phyloP scores from a whole-genome alignment of 1,284 basidiomycete genomes.

The Sporisorium exsertum region DNA sequence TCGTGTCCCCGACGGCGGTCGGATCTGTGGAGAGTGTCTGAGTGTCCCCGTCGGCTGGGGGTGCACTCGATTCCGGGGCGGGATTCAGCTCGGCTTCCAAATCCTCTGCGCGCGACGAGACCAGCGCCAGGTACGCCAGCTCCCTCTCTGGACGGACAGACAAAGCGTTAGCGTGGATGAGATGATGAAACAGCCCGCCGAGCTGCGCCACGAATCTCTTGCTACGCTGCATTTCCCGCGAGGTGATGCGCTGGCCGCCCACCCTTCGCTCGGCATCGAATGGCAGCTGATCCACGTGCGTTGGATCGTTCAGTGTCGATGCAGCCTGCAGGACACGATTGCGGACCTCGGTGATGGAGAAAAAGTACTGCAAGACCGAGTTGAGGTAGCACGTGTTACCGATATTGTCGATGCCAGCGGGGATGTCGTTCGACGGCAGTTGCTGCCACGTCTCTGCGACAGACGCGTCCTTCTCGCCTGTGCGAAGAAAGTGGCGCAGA shows the following conservation, averaged over 20 bases:
- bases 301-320: slow-evolving; percentile 58
- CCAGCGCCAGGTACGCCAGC: slow-evolving; percentile 89
- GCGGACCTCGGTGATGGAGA: slow-evolving; percentile 88
- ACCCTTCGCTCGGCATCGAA: slow-evolving; percentile 72
- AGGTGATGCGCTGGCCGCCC: slow-evolving; percentile 83
- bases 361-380: slow-evolving; percentile 89
- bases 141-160: slow-evolving; percentile 86
- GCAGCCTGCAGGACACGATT: slow-evolving; percentile 77
- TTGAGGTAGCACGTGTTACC: slow-evolving; percentile 95
- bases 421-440: slow-evolving; percentile 75
- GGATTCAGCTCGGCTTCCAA: slow-evolving; percentile 30
- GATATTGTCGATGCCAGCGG: slow-evolving; percentile 88
- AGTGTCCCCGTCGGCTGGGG: neutral
- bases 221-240: slow-evolving; percentile 82
- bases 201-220: slow-evolving; percentile 82
- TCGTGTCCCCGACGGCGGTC: neutral
- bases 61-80: slow-evolving; percentile 2
- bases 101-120: slow-evolving; percentile 88
- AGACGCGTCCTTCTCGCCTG: slow-evolving; percentile 73
- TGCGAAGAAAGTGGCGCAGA: slow-evolving; percentile 76
- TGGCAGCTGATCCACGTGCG: neutral
- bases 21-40: slow-evolving; percentile 12
- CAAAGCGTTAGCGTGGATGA: slow-evolving; percentile 77
- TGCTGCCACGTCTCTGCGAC: slow-evolving; percentile 52
- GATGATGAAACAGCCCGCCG: slow-evolving; percentile 80